Percentiles rank a stretch among this genome's conserved stretches.
Evolutionary conservation across 495 filamentous ascomycete species (phyloP).

Genomic region (Penicillium alfredii): DNA sequence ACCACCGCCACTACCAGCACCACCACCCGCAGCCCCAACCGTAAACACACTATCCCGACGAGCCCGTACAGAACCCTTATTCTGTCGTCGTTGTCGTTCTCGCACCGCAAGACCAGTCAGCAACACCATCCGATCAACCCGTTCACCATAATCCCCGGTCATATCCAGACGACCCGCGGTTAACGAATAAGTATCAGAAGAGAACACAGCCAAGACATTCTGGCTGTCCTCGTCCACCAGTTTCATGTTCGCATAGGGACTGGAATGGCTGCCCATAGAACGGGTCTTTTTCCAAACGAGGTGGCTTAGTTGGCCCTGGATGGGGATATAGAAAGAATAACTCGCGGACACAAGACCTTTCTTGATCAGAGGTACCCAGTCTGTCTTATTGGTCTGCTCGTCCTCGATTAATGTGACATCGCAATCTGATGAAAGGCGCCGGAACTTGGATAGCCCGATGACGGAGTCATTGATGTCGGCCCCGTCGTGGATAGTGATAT

Average conservation of each 20-base stretch:
- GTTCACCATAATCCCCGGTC: slow-evolving; percentile 6
- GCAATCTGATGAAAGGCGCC: slow-evolving; percentile 7
- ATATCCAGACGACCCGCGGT: slow-evolving; percentile 10
- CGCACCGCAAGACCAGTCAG: slow-evolving; percentile 11
- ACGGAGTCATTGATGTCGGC: slow-evolving; percentile 1
- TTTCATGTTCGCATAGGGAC: slow-evolving; percentile 9
- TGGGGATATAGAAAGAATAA: slow-evolving; percentile 2
- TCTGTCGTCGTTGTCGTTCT: slow-evolving; percentile 9
- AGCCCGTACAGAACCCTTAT: slow-evolving; percentile 2
- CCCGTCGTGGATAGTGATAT: slow-evolving; percentile 8
- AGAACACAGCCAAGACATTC: slow-evolving; percentile 11
- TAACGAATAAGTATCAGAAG: slow-evolving; percentile 5
- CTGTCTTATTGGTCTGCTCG: no score
- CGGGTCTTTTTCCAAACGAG: slow-evolving; percentile 14
- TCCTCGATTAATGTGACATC: slow-evolving; percentile 4
- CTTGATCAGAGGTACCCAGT: slow-evolving; percentile 4
- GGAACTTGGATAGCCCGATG: slow-evolving; percentile 8
- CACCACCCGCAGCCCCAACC: neutral
- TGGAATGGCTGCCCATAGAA: slow-evolving; percentile 6
- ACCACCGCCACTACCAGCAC: slow-evolving; percentile 1
- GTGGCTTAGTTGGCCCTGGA: neutral
- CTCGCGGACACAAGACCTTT: slow-evolving; percentile 5
- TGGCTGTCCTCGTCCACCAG: slow-evolving; percentile 7
- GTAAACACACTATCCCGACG: slow-evolving; percentile 7
- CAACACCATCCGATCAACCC: slow-evolving; percentile 7